phyloP scores from a whole-genome alignment of 805 yeast species.

The Cyberlindnera mississippiensis region DNA sequence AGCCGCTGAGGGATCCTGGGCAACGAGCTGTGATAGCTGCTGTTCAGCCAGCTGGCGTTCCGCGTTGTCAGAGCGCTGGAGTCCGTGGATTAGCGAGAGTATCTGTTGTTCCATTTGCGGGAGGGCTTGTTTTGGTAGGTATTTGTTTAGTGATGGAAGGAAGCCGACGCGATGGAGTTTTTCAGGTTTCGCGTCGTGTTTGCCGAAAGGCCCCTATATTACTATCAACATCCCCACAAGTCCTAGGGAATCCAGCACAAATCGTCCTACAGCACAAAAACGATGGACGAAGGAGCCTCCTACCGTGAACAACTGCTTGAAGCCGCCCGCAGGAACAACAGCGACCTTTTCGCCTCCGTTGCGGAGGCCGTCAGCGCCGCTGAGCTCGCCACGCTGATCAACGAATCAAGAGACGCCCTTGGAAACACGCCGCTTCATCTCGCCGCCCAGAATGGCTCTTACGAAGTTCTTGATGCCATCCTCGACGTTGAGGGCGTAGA shows the following conservation, averaged over 20 bases:
- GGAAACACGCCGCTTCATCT: conserved; percentile 81
- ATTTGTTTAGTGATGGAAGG: neutral
- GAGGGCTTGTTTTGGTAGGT: neutral
- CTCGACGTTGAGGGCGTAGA: conserved; percentile 89
- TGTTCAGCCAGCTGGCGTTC: conserved; percentile 30
- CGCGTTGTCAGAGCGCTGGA: conserved; percentile 39
- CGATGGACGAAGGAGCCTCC: conserved; percentile 59
- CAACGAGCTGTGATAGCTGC: conserved; percentile 37
- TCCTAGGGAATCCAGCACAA: too few species aligned
- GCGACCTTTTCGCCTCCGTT: conserved; percentile 62
- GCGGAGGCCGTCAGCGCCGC: conserved; percentile 32
- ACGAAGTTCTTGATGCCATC: conserved; percentile 77
- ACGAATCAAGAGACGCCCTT: conserved; percentile 67
- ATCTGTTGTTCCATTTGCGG: conserved; percentile 8
- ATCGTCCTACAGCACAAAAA: neutral
- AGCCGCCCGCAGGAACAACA: conserved; percentile 83
- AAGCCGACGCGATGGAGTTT: neutral
- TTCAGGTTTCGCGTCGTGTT: conserved; percentile 1
- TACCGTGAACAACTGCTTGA: conserved; percentile 77
- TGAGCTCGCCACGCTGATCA: conserved; percentile 49
- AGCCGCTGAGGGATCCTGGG: conserved; percentile 45
- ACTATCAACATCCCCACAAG: too few species aligned
- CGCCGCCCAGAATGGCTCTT: conserved; percentile 76
- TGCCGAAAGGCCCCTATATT: too few species aligned
- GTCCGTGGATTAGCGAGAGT: conserved; percentile 23